Evolutionary conservation across 352 stramenopile genomes (phyloP), one percentile per base, ranked within the genome.

Genomic region (Phytophthora nicotianae): DNA sequence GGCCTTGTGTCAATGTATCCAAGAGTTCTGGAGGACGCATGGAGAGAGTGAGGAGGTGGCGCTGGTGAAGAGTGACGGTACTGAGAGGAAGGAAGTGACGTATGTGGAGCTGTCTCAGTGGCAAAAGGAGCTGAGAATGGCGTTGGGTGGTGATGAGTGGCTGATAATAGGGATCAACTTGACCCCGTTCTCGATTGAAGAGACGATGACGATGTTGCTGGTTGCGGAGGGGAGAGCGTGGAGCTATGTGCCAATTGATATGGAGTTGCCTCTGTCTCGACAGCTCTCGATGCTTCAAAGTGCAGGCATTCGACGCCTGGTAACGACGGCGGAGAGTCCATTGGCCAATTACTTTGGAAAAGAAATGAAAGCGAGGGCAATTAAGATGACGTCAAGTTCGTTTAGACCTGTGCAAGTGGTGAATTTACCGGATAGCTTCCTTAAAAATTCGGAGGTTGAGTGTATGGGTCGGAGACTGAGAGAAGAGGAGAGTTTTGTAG

Each of bases 191-290:
- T 85, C 77, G 0, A 41, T 78, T 6, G 75, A 88, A 47, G 80
- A 88, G 62, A 79, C 74, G 11, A 72, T 66, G 27, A 45, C 65
- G 32, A 58, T 86, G 60, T 23, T 88, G n/a, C 17, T 76, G 6
- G 54, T 79, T 10, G 69, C 63, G 0, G 54, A 71, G 5, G 50
- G 77, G 26, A 45, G 16, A 8, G n/a, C 50, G 1, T 81, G 74
- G 66, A 43, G 72, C 3, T 88, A 87, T 46, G 76, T 87, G 9
- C 68, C 81, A 0, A 49, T 90, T 26, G 78, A 90, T 48, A 24
- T 63, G 2, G 45, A 67, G 9, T 52, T 81, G 0, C 53, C 78
- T 14, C 5, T 82, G 8, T 23, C 40, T 16, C 53, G 50, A 49
- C 78, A 87, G 32, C 33, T 72, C 20, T 27, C 41, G 4, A 29